Evolutionary conservation across 495 filamentous ascomycete species (phyloP).

Genomic region (Viridothelium virens): DNA sequence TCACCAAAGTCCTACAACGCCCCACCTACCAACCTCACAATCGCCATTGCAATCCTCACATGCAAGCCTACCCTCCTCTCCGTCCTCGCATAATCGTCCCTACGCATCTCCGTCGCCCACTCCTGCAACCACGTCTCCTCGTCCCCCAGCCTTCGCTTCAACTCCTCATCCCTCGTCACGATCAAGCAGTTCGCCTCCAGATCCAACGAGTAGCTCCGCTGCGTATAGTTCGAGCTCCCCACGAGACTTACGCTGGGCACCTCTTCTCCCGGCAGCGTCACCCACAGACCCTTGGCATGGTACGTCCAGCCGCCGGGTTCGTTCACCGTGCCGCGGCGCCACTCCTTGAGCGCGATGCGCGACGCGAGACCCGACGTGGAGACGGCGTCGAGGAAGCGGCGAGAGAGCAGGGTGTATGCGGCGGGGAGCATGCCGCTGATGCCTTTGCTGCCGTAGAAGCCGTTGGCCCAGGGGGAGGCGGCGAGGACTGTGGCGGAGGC

Average conservation of each 20-base stretch:
- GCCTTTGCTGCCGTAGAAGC: slow-evolving; percentile 84
- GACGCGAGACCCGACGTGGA: slow-evolving; percentile 49
- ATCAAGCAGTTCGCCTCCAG: slow-evolving; percentile 80
- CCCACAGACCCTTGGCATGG: slow-evolving; percentile 95
- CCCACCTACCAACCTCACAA: slow-evolving; percentile 43
- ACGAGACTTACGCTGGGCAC: slow-evolving; percentile 72
- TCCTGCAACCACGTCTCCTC: slow-evolving; percentile 75
- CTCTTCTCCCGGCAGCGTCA: slow-evolving; percentile 51
- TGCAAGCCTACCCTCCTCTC: slow-evolving; percentile 79
- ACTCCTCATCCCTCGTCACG: slow-evolving; percentile 64
- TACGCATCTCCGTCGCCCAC: slow-evolving; percentile 54
- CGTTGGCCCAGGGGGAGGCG: slow-evolving; percentile 90
- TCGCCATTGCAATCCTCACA: slow-evolving; percentile 86
- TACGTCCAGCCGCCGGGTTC: slow-evolving; percentile 89
- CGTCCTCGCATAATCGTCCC: slow-evolving; percentile 66
- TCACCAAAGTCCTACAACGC: slow-evolving; percentile 30
- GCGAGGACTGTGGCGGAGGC: slow-evolving; percentile 73
- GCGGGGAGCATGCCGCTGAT: slow-evolving; percentile 82
- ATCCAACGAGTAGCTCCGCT: slow-evolving; percentile 83
- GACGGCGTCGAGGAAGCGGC: slow-evolving; percentile 69
- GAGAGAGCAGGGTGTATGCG: slow-evolving; percentile 81
- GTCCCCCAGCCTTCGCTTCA: slow-evolving; percentile 64
- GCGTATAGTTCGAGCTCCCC: slow-evolving; percentile 93
- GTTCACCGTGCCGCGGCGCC: slow-evolving; percentile 73
- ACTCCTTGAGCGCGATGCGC: slow-evolving; percentile 72